These are phyloP conservation scores for Acer yangbiense DNA, from an alignment of 345 rosid genomes.

Conservation along the genomic window DNA sequence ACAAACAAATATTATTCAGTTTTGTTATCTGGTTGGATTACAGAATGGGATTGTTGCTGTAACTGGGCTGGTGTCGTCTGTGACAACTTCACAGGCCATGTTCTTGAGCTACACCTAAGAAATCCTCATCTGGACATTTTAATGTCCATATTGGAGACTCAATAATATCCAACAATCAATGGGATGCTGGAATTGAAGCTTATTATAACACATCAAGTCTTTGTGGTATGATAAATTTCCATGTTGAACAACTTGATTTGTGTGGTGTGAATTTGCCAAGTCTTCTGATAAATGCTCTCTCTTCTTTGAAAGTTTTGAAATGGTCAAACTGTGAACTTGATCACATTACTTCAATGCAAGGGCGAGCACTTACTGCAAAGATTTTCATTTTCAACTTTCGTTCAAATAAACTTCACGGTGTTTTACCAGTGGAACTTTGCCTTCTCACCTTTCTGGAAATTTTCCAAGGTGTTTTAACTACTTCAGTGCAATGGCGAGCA, in stretches of 20 bases:
- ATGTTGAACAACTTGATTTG: too few relatives aligned
- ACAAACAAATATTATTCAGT: neutral
- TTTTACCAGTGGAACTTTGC: too few relatives aligned
- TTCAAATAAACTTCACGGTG: too few relatives aligned
- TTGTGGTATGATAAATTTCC: too few relatives aligned
- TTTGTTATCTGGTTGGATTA: slow-evolving; percentile 6
- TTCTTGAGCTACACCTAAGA: slow-evolving; percentile 20
- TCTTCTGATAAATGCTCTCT: neutral
- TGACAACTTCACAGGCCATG: slow-evolving; percentile 26
- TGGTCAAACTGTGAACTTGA: neutral
- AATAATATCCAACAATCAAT: too few relatives aligned
- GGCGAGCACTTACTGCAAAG: neutral
- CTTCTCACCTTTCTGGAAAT: too few relatives aligned
- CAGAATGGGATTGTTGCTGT: slow-evolving; percentile 31
- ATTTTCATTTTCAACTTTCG: too few relatives aligned
- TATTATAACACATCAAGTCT: too few relatives aligned
- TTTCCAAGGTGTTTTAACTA: too few relatives aligned
- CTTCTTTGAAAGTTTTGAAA: neutral
- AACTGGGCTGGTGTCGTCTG: slow-evolving; percentile 32
- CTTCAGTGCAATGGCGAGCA: neutral
- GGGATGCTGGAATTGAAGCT: neutral
- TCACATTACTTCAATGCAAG: neutral
- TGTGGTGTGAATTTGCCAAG: too few relatives aligned
- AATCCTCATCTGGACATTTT: neutral
- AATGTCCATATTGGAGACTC: too few relatives aligned